Evolutionary conservation across 345 rosid species (phyloP).

Genomic region (Orychophragmus violaceus): DNA sequence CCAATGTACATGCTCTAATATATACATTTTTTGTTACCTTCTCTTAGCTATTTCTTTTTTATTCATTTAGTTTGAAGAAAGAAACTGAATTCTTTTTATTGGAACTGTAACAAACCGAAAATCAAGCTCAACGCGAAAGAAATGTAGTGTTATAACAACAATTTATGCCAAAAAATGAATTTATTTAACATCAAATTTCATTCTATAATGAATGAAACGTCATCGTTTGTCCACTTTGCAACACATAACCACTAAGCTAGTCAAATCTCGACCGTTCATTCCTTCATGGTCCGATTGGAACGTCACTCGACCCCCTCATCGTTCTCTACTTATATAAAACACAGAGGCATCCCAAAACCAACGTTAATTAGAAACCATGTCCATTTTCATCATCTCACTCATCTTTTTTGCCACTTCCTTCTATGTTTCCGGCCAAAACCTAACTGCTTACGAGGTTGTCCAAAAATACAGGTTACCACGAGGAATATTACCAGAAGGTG

Average conservation of each 20-base stretch:
- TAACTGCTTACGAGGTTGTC: conserved; percentile 42
- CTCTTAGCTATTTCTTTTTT: background rate
- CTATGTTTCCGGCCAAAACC: background rate
- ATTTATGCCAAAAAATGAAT: background rate
- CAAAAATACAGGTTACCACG: conserved; percentile 41
- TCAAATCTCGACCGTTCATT: background rate
- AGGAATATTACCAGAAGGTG: conserved; percentile 61
- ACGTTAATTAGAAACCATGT: background rate
- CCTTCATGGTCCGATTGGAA: background rate
- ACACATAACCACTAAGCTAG: background rate
- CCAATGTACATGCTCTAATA: too few relatives aligned
- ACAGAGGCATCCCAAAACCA: background rate
- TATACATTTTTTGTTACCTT: background rate
- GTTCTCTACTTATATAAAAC: background rate
- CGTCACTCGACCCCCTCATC: background rate
- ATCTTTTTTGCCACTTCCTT: background rate
- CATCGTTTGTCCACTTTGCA: background rate
- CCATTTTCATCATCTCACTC: background rate
- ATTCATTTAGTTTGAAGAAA: background rate
- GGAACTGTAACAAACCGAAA: background rate
- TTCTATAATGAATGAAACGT: background rate
- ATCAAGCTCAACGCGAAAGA: conserved; percentile 14
- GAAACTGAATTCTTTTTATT: background rate
- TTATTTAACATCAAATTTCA: background rate
- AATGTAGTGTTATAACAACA: conserved; percentile 8